Conservation (phyloP, 1,284 basidiomycete genomes). For the Rhodotorula sp. region DNA sequence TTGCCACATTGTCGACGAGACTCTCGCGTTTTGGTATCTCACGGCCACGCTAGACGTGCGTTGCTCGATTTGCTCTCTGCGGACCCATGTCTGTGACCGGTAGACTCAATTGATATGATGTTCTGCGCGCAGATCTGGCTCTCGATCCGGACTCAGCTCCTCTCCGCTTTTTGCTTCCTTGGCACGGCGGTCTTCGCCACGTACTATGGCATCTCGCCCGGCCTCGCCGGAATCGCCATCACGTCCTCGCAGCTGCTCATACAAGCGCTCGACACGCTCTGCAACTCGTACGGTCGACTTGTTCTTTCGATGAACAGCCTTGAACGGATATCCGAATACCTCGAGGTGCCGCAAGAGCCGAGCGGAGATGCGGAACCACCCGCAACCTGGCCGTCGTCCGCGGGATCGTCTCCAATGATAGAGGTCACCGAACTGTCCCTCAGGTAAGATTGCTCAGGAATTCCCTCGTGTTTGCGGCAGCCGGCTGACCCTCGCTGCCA, state of each 20-base stretch:
- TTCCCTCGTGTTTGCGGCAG: neutral
- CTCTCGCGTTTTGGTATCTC: constrained; percentile 44
- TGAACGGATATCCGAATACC: constrained; percentile 84
- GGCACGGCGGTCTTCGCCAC: constrained; percentile 61
- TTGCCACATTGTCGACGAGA: constrained; percentile 31
- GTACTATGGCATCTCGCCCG: constrained; percentile 64
- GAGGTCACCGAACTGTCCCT: constrained; percentile 69
- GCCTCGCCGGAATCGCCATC: constrained; percentile 80
- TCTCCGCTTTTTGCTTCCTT: constrained; percentile 32
- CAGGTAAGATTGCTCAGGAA: constrained; percentile 55
- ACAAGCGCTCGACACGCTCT: constrained; percentile 30
- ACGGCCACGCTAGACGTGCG: constrained; percentile 46
- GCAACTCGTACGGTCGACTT: constrained; percentile 40
- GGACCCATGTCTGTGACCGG: no score
- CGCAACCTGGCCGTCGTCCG: constrained; percentile 58
- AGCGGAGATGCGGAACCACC: constrained; percentile 34
- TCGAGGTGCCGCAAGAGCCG: constrained; percentile 80
- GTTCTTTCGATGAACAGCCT: constrained; percentile 62
- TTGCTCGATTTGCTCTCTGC: no score
- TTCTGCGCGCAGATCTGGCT: constrained; percentile 26
- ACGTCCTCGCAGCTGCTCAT: constrained; percentile 56
- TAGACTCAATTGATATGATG: no score
- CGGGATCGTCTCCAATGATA: constrained; percentile 60
- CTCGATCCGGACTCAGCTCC: constrained; percentile 33
- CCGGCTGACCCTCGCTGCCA: neutral